Evolutionary conservation across 2,329 filamentous ascomycete species (phyloP).

Genomic region (Hymenoscyphus fraxineus): DNA sequence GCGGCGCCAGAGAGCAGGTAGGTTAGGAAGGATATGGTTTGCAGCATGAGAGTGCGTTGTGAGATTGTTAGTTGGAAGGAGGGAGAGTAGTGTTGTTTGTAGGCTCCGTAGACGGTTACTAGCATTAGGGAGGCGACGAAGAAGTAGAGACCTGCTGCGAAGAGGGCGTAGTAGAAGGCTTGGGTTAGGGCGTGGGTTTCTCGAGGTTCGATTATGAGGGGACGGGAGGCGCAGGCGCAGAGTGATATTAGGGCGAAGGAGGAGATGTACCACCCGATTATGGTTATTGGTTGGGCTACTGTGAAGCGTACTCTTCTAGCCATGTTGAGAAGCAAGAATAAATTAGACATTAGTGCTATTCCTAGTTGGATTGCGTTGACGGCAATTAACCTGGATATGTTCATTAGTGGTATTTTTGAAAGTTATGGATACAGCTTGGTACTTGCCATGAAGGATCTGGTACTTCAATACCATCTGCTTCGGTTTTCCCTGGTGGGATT

Average conservation of each 20-base stretch:
- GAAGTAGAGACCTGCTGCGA: constrained; percentile 73
- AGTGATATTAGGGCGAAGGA: constrained; percentile 64
- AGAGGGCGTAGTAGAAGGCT: constrained; percentile 82
- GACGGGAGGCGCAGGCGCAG: constrained; percentile 60
- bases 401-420: not conserved
- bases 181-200: constrained; percentile 55
- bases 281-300: constrained; percentile 78
- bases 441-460: constrained; percentile 67
- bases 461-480: constrained; percentile 52
- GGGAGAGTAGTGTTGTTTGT: constrained; percentile 64
- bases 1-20: constrained; percentile 77
- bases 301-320: constrained; percentile 74
- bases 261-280: constrained; percentile 71
- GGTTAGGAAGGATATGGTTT: constrained; percentile 80
- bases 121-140: constrained; percentile 72
- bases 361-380: constrained; percentile 76
- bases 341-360: constrained; percentile 73
- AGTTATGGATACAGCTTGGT: constrained; percentile 1
- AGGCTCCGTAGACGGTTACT: constrained; percentile 75
- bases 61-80: constrained; percentile 75
- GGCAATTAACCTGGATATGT: constrained; percentile 54
- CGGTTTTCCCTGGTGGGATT: constrained; percentile 46
- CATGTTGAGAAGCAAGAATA: constrained; percentile 85
- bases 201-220: constrained; percentile 45
- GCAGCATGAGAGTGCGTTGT: constrained; percentile 84